Base-by-base conservation (phyloP, 2,329 filamentous ascomycete genomes). In the Nothophaeocryptopus gaeumannii region DNA sequence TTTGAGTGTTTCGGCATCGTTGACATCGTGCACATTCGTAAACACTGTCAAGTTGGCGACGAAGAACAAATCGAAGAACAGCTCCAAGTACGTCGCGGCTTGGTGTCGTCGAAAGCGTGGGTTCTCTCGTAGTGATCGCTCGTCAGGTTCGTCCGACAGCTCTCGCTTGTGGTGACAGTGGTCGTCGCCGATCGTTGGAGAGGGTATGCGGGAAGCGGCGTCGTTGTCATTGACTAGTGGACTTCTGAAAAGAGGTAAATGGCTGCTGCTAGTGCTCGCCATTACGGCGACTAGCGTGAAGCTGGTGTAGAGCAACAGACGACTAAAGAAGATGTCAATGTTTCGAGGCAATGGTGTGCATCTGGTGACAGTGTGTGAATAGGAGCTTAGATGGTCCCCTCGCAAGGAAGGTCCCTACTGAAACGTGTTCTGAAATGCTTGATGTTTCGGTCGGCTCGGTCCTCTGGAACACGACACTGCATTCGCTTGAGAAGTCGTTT, bases 41-140 rank as follows among this genome's bases (percentile, higher is more conserved):
- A 86, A 86, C 10, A 83, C 82, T 4, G 79, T 81, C 46, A 86
- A 71, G 58, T 85, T 86, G 48, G 81, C 83, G 5, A 84, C 79
- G 51, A 83, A 81, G 59, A 82, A 82, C 0, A 83, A 67, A 62
- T 82, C 80, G 58, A 79, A 82, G 61, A 82, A 82, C 2, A 82
- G 68, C 59, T 82, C 75, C 38, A 78, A 72, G n/a, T 77, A 74
- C 2, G 72, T 79, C 5, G 78, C 75, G 63, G 80, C 78, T n/a
- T 68, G 65, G 53, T 73, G 70, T 40, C 39, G 43, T 15, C 31
- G 42, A 7, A 51, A 41, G 7, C 30, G 39, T 8, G 39, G 39
- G 31, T 29, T 20, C 3, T 41, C 39, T 10, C 31, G 39, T 3
- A 41, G 14, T 4, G 10, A 10, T 26, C 11, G 11, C 14, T 41